These are phyloP conservation scores for Diaporthe australafricana DNA, from an alignment of 2,329 filamentous ascomycete genomes.

Conservation along the genomic window DNA sequence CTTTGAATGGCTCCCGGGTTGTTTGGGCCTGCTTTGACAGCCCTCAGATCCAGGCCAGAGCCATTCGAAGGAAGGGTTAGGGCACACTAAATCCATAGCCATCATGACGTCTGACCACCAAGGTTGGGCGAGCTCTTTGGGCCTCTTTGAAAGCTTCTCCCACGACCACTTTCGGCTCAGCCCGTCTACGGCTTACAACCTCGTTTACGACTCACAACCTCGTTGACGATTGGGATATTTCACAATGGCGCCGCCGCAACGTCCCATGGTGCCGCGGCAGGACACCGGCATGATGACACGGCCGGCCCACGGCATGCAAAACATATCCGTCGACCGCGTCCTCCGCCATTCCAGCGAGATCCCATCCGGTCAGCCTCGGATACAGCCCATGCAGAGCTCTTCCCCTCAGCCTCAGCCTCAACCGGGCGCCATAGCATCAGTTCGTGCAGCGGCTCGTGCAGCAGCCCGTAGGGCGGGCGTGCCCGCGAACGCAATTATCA, in stretches of 20 bases:
- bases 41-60: no score
- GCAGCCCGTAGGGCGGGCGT: slow-evolving; percentile 41
- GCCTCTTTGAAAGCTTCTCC: slow-evolving; percentile 5
- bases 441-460: slow-evolving; percentile 32
- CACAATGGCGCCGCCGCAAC: slow-evolving; percentile 39
- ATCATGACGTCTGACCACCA: not conserved
- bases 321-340: slow-evolving; percentile 93
- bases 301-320: slow-evolving; percentile 64
- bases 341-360: slow-evolving; percentile 95
- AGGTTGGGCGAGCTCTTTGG: not conserved
- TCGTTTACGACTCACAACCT: slow-evolving; percentile 7
- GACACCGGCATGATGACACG: slow-evolving; percentile 31
- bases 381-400: slow-evolving; percentile 42
- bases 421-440: slow-evolving; percentile 34
- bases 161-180: slow-evolving; percentile 1
- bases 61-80: slow-evolving; percentile 3
- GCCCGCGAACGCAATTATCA: slow-evolving; percentile 21
- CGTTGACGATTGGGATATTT: not conserved
- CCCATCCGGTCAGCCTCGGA: slow-evolving; percentile 89
- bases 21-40: no score
- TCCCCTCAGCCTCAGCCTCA: slow-evolving; percentile 32
- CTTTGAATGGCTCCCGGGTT: no score
- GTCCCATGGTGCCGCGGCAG: slow-evolving; percentile 41
- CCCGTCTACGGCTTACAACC: not conserved
- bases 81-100: not conserved